Evolutionary conservation across 2,329 filamentous ascomycete genomes (phyloP).

Genomic region (Ophiostoma novo-ulmi): DNA sequence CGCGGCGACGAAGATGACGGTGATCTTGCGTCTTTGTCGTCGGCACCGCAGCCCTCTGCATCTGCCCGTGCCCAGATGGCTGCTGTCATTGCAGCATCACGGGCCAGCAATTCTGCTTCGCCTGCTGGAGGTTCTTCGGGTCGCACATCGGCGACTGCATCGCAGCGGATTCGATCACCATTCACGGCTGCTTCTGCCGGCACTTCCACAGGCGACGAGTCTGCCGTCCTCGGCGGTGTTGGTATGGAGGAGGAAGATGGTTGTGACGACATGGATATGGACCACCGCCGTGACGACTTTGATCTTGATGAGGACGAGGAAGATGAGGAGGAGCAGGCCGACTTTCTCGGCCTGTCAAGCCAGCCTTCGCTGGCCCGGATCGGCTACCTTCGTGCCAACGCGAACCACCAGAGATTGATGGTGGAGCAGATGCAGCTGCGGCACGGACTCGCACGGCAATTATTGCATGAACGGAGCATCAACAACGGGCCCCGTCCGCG

Average conservation of each 20-base stretch:
- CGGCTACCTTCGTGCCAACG: not conserved
- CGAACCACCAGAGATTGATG: not conserved
- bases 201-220: conserved; percentile 24
- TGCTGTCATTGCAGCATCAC: not conserved
- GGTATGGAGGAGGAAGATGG: conserved; percentile 30
- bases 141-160: conserved; percentile 23
- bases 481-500: not conserved
- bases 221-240: conserved; percentile 16
- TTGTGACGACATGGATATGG: conserved; percentile 35
- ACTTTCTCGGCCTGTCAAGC: conserved; percentile 26
- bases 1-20: not conserved
- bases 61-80: not conserved
- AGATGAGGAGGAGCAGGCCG: conserved; percentile 35
- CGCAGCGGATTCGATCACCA: conserved; percentile 23
- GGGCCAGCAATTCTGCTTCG: not conserved
- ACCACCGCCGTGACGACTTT: conserved; percentile 48
- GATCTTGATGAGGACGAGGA: conserved; percentile 48
- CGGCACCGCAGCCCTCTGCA: not conserved
- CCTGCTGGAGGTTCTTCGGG: conserved; percentile 15
- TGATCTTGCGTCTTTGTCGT: not conserved
- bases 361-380: not conserved
- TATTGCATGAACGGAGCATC: not conserved
- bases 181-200: conserved; percentile 24
- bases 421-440: not conserved
- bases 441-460: not conserved